Evolutionary conservation across 208 protist species (phyloP), one percentile per base, ranked within the genome.

Genomic region (Trypanosoma rangeli): DNA sequence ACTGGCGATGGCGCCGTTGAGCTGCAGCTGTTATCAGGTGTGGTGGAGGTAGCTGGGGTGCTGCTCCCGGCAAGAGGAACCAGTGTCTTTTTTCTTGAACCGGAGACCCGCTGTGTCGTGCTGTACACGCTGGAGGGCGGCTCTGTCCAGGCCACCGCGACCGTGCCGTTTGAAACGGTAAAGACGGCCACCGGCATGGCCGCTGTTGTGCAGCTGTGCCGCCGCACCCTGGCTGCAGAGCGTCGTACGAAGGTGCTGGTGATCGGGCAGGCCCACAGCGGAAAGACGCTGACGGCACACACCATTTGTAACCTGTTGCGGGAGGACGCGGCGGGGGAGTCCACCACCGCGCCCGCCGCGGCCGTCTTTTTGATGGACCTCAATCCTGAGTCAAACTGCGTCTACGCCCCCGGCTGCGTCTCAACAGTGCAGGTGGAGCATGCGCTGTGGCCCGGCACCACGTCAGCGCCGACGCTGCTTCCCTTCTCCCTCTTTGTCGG

Each of bases 91-190:
- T 76, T 70, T 33, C 66, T 95, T 29, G 54, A 79, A 31, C 46
- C 65, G 0, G 76, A 83, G 37, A 46, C 62, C 18, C 78, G 83
- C 57, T 68, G 73, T 13, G 57, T 91, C 37, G 67, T 86, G 8
- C 52, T 92, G 26, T 86, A 82, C 76, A 91, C 90, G 7, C 70
- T 95, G 24, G 87, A 95, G 68, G 90, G 90, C 7, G 90, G 87
- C 15, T 72, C 77, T 37, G 82, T 78, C 28, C 61, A 71, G 31
- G 77, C 85, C 13, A 60, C 62, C 0, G 81, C 81, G 33, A 79
- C 87, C 48, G 46, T 50, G 8, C 76, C 76, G n/a, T 72, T 93
- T 5, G 76, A 84, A 16, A 74, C 81, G 3, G 65, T 68, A 29
- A 73, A 70, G 10, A 58, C 73, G 13, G 75, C 70, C 42, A 70